Base-by-base conservation (phyloP, 192 early-diverging fungal species). In the Linnemannia schmuckeri region DNA sequence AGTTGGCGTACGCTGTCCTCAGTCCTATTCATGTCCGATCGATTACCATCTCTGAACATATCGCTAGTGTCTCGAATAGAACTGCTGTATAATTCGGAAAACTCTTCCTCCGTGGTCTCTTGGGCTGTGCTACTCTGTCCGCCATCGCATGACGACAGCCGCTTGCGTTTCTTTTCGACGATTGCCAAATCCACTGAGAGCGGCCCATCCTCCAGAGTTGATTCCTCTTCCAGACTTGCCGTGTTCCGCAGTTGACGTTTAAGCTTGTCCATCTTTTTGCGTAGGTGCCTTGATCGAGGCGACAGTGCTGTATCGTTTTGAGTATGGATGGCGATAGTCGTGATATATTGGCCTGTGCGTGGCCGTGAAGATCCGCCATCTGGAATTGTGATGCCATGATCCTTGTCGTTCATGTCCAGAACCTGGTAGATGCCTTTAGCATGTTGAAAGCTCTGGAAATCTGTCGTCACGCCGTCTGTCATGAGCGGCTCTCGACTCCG, bases 391-490 rank as follows among this genome's bases (percentile, higher is more conserved):
- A 78, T 52, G n/a, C 72, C 76, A 17, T n/a, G 20, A 6, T 77
- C 37, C 2, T 33, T 7, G 30, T 85, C 70, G 30, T 72, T 80
- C 78, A 80, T 77, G 35, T 86, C 84, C 70, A 86, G 69, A 13
- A 81, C 54, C 22, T 86, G 42, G 24, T 24, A 86, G 20, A 13
- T 12, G 44, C 75, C 84, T 6, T 86, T 86, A 40, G 42, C 75
- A 37, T 61, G 68, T 15, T 78, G 71, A 76, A 80, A 86, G n/a
- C 75, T 76, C 42, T 86, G 84, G 74, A 86, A 86, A 22, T 86
- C 84, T 6, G 78, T 74, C 33, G 84, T 49, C 27, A 86, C 74
- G 0, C 74, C 84, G 54, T 86, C 78, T 0, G 24, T 42, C 35
- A 83, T 41, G 10, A 70, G 47, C 1, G 70, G 68, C 4, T 61